Evolutionary conservation across 1,284 basidiomycete species (phyloP).

Genomic region (Papiliotrema terrestris): DNA sequence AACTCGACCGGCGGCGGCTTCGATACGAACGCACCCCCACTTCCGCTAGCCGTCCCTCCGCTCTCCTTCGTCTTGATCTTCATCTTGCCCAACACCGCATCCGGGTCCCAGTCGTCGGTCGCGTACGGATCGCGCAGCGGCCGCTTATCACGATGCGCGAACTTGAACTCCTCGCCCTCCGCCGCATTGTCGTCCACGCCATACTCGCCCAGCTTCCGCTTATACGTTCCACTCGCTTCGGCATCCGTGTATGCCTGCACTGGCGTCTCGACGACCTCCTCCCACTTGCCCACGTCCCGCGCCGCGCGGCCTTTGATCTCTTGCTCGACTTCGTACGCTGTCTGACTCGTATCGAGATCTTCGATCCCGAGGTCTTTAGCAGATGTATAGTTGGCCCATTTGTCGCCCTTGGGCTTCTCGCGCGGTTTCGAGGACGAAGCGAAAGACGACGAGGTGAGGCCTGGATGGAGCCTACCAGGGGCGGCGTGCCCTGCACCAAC

Average conservation of each 20-base stretch:
- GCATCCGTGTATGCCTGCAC: slow-evolving; percentile 14
- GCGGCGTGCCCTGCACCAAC: slow-evolving; percentile 6
- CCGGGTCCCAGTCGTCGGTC: slow-evolving; percentile 42
- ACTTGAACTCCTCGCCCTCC: slow-evolving; percentile 30
- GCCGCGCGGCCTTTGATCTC: slow-evolving; percentile 63
- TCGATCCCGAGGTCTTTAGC: slow-evolving; percentile 73
- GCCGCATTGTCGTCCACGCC: slow-evolving; percentile 24
- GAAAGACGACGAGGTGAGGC: slow-evolving; percentile 8
- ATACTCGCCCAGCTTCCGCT: slow-evolving; percentile 16
- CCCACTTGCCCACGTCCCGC: slow-evolving; percentile 72
- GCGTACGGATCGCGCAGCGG: slow-evolving; percentile 36
- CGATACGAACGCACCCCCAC: not conserved
- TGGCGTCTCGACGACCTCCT: slow-evolving; percentile 58
- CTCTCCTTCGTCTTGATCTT: slow-evolving; percentile 36
- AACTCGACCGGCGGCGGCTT: slow-evolving; percentile 7
- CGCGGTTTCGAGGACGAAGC: slow-evolving; percentile 12
- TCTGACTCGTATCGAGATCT: slow-evolving; percentile 60
- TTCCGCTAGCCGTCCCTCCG: slow-evolving; percentile 1
- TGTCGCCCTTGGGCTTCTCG: slow-evolving; percentile 59
- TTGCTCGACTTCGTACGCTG: slow-evolving; percentile 57
- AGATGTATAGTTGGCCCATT: slow-evolving; percentile 79
- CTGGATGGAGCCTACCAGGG: not conserved
- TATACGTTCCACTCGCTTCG: slow-evolving; percentile 16
- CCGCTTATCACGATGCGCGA: slow-evolving; percentile 26
- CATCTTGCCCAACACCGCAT: slow-evolving; percentile 20